These are phyloP conservation scores for Huntiella bhutanensis DNA, from an alignment of 2,329 filamentous ascomycete species.

Conservation along the genomic window DNA sequence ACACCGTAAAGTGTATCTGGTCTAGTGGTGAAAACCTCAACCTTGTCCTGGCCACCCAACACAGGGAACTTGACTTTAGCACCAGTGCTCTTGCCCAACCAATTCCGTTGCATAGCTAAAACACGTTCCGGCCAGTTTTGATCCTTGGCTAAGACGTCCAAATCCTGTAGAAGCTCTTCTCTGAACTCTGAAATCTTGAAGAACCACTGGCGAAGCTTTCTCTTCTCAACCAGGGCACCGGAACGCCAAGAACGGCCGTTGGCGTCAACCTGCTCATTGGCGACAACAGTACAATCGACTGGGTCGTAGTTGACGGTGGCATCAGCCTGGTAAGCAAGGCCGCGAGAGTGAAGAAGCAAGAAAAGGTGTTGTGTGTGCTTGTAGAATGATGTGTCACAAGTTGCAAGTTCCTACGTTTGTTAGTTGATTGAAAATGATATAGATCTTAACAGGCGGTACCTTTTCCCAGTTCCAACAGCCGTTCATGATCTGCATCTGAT, in stretches of 20 bases:
- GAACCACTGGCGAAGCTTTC: constrained; percentile 74
- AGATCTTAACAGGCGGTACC: constrained; percentile 30
- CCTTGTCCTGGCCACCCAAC: constrained; percentile 23
- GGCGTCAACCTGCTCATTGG: constrained; percentile 83
- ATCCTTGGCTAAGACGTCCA: constrained; percentile 43
- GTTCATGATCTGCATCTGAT: constrained; percentile 61
- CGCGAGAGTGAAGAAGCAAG: constrained; percentile 52
- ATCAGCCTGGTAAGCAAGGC: constrained; percentile 66
- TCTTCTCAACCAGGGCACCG: constrained; percentile 65
- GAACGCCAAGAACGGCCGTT: constrained; percentile 76
- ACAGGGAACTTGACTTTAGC: constrained; percentile 54
- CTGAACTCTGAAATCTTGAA: constrained; percentile 66
- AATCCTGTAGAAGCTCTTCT: constrained; percentile 50
- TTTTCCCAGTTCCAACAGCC: constrained; percentile 67
- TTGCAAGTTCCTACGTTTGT: constrained; percentile 52
- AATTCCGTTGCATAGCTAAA: constrained; percentile 66
- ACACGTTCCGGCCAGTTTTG: constrained; percentile 69
- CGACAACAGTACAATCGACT: constrained; percentile 71
- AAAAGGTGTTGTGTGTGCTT: constrained; percentile 80
- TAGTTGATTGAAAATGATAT: not conserved
- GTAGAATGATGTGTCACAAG: constrained; percentile 71
- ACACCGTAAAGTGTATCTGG: constrained; percentile 77
- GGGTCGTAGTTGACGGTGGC: constrained; percentile 83
- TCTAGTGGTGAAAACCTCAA: constrained; percentile 68
- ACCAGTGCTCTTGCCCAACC: constrained; percentile 65